phyloP scores from a whole-genome alignment of 1,284 basidiomycete genomes.

The Trametes versicolor region DNA sequence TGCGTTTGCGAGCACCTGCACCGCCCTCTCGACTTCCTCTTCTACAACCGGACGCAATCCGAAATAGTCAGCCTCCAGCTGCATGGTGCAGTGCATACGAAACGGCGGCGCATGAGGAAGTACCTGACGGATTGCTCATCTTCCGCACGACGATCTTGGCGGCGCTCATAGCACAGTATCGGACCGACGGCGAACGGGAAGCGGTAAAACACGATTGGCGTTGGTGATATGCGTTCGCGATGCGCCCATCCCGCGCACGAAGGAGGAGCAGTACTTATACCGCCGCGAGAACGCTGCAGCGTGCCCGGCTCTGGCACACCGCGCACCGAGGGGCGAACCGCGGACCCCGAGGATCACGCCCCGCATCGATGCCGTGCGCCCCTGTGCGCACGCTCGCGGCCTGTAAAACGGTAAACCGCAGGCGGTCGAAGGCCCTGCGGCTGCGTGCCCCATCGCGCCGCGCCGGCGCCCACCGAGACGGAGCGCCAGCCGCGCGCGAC shows the following conservation, averaged over 20 bases:
- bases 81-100: background rate
- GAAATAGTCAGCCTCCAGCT: background rate
- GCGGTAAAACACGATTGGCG: background rate
- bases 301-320: conserved; percentile 23
- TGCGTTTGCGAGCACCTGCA: conserved; percentile 33
- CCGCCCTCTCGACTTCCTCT: conserved; percentile 35
- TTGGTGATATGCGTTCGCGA: background rate
- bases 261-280: conserved; percentile 27
- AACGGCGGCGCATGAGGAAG: conserved; percentile 2
- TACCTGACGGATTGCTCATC: conserved; percentile 36
- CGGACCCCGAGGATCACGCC: conserved; percentile 36
- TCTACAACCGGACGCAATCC: conserved; percentile 21
- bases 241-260: background rate
- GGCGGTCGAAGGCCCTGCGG: background rate
- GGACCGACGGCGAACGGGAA: conserved; percentile 1
- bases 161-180: conserved; percentile 6
- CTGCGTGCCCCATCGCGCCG: background rate
- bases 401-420: conserved; percentile 6
- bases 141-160: conserved; percentile 27
- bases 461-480: background rate
- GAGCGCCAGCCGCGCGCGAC: background rate
- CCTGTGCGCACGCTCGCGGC: conserved; percentile 22
- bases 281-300: conserved; percentile 21
- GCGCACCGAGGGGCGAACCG: conserved; percentile 29
- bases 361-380: conserved; percentile 23